These are phyloP conservation scores for Nannochloropsis salina DNA, from an alignment of 108 stramenopile species.

Conservation along the genomic window DNA sequence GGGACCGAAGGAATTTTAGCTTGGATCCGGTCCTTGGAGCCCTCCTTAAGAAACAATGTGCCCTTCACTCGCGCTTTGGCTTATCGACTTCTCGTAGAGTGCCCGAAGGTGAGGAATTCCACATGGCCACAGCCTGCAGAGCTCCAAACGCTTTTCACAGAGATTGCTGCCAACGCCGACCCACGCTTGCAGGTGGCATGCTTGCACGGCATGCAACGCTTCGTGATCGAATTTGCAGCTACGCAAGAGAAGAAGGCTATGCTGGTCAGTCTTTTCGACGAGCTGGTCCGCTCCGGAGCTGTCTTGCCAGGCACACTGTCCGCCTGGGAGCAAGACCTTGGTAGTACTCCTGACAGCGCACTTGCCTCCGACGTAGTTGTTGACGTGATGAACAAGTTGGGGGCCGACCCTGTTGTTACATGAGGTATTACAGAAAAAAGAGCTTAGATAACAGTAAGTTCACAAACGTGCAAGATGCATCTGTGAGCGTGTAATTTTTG, in stretches of 20 bases:
- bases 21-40: constrained; percentile 1
- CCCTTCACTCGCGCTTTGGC: constrained; percentile 12
- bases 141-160: not conserved
- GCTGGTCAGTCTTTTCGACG: not conserved
- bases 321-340: not conserved
- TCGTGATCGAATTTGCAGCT: not conserved
- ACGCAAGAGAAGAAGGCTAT: not conserved
- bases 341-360: not conserved
- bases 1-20: not conserved
- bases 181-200: not conserved
- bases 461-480: too few relatives aligned
- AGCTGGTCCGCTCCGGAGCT: not conserved
- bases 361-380: not conserved
- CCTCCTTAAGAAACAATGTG: not conserved
- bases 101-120: not conserved
- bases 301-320: not conserved
- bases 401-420: not conserved
- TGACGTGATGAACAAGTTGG: constrained; percentile 12
- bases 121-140: not conserved
- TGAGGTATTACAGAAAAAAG: not conserved
- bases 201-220: not conserved
- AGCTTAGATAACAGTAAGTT: too few relatives aligned
- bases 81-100: not conserved
- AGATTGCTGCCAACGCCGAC: not conserved
- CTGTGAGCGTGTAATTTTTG: too few relatives aligned